Evolutionary conservation across 1,139 yeast genomes (phyloP).

Genomic region (Taiozyma sp.): DNA sequence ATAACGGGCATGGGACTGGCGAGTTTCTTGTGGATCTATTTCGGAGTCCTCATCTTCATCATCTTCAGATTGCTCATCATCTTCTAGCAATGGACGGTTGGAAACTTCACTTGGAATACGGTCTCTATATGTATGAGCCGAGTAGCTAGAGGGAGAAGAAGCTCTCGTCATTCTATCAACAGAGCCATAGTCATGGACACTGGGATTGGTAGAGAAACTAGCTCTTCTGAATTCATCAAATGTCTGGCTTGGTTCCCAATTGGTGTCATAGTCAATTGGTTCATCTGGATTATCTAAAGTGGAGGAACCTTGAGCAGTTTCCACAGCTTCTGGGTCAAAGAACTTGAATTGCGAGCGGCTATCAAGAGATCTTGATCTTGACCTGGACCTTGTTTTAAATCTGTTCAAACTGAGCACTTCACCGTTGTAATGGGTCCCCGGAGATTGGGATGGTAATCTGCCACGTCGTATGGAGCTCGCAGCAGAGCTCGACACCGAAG

Average conservation of each 20-base stretch:
- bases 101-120: conserved; percentile 35
- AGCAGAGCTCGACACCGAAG: conserved; percentile 22
- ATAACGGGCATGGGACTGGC: conserved; percentile 3
- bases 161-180: conserved; percentile 22
- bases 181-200: conserved; percentile 24
- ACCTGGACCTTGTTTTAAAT: conserved; percentile 27
- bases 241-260: conserved; percentile 52
- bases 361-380: conserved; percentile 24
- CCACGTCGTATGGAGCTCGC: conserved; percentile 27
- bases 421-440: conserved; percentile 21
- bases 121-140: conserved; percentile 38
- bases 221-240: conserved; percentile 38
- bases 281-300: conserved; percentile 59
- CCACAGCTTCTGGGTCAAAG: conserved; percentile 78
- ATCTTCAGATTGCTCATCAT: conserved; percentile 24
- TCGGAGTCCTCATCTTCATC: conserved; percentile 26
- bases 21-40: conserved; percentile 25
- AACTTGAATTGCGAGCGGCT: conserved; percentile 47
- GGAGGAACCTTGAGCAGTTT: conserved; percentile 83
- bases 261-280: conserved; percentile 49
- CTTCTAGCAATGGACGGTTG: conserved; percentile 25
- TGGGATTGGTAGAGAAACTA: conserved; percentile 24
- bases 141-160: conserved; percentile 29
- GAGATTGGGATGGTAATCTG: conserved; percentile 24
- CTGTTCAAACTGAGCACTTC: conserved; percentile 21